A percentile compares a stretch with the other conserved stretches of the same genome.
Evolutionary conservation across 2,329 filamentous ascomycete genomes (phyloP).

Genomic region (Thielaviopsis euricoi): DNA sequence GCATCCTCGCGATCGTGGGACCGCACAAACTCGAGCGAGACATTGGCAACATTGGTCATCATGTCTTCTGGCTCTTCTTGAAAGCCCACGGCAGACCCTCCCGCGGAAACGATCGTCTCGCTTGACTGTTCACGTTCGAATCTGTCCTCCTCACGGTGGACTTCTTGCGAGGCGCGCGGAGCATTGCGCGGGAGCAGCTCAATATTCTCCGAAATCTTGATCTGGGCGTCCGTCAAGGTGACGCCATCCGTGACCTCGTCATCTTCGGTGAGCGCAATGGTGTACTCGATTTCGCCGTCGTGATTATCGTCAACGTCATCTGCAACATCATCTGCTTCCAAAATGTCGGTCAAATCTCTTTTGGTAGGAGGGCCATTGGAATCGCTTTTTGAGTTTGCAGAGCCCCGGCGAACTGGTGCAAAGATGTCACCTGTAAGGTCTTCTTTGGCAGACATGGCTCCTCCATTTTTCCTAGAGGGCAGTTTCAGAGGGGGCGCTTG

Average conservation of each 20-base stretch:
- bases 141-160: background rate
- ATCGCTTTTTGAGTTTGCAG: background rate
- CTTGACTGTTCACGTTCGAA: background rate
- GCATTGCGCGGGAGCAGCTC: conserved; percentile 9
- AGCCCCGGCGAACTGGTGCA: conserved; percentile 9
- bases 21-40: background rate
- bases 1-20: background rate
- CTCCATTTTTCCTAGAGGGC: conserved; percentile 5
- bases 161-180: background rate
- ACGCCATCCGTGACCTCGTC: conserved; percentile 11
- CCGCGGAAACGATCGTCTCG: background rate
- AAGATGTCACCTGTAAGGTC: conserved; percentile 11
- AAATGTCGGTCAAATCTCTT: conserved; percentile 9
- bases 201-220: conserved; percentile 5
- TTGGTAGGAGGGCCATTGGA: conserved; percentile 5
- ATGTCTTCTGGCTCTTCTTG: conserved; percentile 13
- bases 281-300: conserved; percentile 5
- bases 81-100: background rate
- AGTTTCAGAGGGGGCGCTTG: conserved; percentile 9
- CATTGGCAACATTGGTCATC: conserved; percentile 2
- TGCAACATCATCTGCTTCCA: conserved; percentile 13
- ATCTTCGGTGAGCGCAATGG: conserved; percentile 2
- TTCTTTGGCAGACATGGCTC: conserved; percentile 1
- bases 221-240: conserved; percentile 8
- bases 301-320: conserved; percentile 4